Evolutionary conservation across 305 asterid genomes (phyloP).

Genomic region (Nicotiana rustica): DNA sequence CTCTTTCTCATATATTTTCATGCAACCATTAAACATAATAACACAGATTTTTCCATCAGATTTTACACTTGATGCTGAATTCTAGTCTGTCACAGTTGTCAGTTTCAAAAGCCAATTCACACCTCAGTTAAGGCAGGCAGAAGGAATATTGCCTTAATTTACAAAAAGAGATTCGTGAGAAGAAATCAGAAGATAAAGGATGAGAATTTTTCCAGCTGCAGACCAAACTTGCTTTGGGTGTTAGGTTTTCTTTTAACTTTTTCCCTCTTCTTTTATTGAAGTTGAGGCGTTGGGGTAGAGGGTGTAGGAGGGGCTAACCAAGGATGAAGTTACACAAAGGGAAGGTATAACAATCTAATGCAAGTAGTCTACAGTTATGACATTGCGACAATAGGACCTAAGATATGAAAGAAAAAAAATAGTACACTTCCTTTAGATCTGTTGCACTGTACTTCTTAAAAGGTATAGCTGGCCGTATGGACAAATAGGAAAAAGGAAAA

Average conservation of each 20-base stretch:
- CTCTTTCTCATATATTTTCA: background rate
- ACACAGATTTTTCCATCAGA: background rate
- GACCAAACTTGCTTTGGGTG: background rate
- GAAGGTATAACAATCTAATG: constrained; percentile 1
- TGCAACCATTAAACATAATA: background rate
- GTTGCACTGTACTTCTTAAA: background rate
- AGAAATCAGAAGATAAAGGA: background rate
- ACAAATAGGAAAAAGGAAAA: constrained; percentile 11
- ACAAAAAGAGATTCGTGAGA: background rate
- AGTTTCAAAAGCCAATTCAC: constrained; percentile 14
- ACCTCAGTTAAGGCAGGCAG: constrained; percentile 18
- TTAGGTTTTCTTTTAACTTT: background rate
- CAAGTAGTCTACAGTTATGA: background rate
- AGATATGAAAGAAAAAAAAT: background rate
- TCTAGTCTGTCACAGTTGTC: constrained; percentile 9
- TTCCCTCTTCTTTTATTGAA: background rate
- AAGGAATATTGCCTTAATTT: background rate
- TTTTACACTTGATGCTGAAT: constrained; percentile 5
- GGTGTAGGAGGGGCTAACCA: background rate
- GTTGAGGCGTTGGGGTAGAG: constrained; percentile 1
- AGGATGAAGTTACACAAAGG: constrained; percentile 3
- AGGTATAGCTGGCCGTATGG: background rate
- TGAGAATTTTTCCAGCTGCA: constrained; percentile 22
- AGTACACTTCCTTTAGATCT: background rate
- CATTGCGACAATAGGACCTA: background rate